Evolutionary conservation across 129 eudicot species (phyloP), one percentile per base, ranked within the genome.

Genomic region (Logfia minima): DNA sequence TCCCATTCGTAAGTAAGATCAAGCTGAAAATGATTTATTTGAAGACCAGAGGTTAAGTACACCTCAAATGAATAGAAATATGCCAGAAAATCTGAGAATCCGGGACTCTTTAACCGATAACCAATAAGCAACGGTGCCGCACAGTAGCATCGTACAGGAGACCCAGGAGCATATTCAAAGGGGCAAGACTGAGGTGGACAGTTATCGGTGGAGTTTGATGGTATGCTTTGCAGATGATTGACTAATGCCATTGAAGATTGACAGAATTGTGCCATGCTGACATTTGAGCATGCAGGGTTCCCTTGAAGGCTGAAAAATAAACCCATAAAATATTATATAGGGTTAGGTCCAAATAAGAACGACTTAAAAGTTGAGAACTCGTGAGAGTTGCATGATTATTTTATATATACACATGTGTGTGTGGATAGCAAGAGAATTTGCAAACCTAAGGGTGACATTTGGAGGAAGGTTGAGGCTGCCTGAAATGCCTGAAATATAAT

Each of bases 21-120:
- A 51, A 92, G 90, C 82, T 92, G 97, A 80, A 72, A 83, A 52
- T 66, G 66, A 8, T 82, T 68, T 70, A 92, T 32, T 17, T 52
- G 14, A 51, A 92, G 87, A 80, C 90, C 95, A 66, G 81, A 41
- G 63, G 90, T 81, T 76, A 92, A 35, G 66, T 87, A 92, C 72
- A 72, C 84, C 82, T 84, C 88, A 76, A 88, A 92, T 58, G 79
- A 53, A 68, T 80, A 24, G 22, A 53, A 70, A 48, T 92, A 92
- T 0, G 90, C 81, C 7, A 0, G 66, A 71, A 91, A 92, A 73
- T 87, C 84, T 0, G 76, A 73, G 74, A 92, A 81, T 13, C 97
- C 95, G 16, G 97, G 97, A 68, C 97, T 92, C 75, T 89, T 92
- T 61, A 92, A 75, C 77, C 97, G 91, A 70, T 88, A 91, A 13